Base-by-base conservation (phyloP, 352 stramenopile species). In the Peronospora belbahrii region DNA sequence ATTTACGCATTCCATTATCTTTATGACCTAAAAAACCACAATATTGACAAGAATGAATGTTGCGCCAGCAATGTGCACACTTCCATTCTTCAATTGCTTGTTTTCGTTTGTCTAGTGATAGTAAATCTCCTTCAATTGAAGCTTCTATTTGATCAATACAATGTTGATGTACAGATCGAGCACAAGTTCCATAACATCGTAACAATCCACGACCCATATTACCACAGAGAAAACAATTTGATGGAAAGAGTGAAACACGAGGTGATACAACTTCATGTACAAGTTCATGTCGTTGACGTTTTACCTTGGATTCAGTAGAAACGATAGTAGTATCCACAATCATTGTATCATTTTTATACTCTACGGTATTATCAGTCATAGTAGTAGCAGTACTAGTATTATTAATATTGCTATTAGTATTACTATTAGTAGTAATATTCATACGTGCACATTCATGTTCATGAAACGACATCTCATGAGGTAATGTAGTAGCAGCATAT, bases 11-110 rank as follows among this genome's bases (percentile, higher is more conserved):
- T 30, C 77, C 65, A 23, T 79, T 60, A 37, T 44, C 48, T 31
- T 77, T 65, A 48, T 84, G 62, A 41, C 76, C 79, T n/a, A 91
- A 41, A 28, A 88, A 86, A 18, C 75, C 79, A 46, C 79, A 91
- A 13, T 59, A n/a, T 25, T 70, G 58, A 39, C 79, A 91, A 22
- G 54, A 48, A 43, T 87, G 75, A 13, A 91, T 36, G 0, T 55
- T 60, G 8, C 79, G 70, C 23, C 56, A 46, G 42, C 79, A 91
- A 32, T 91, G 72, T 24, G 65, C 75, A 38, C 80, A 91, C 37
- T 64, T 65, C 80, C 80, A 91, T 17, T 48, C 18, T 32, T 75
- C 58, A 15, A 56, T 56, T 19, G 49, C 59, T 17, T 56, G 42
- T 23, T 67, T 72, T 25, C 62, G 57, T 28, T 70, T 67, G 14